Percentiles rank a stretch among this genome's conserved stretches.
These are phyloP conservation scores for Pseudomonodictys pantanalensis DNA, from an alignment of 495 filamentous ascomycete genomes.

Conservation along the genomic window DNA sequence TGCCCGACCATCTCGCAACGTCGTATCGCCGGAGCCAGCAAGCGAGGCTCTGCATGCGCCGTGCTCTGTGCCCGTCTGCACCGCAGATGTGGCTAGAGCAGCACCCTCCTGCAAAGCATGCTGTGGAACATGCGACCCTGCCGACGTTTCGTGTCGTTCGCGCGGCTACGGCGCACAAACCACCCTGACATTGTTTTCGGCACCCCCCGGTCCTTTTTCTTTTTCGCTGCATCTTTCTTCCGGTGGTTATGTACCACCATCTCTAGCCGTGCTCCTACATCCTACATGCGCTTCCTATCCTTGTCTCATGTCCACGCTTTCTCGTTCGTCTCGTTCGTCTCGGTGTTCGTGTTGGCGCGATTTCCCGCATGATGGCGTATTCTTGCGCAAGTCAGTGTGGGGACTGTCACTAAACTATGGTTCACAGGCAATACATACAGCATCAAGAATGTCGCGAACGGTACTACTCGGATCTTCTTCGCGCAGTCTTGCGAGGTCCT, in stretches of 20 bases:
- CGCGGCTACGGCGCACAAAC: conserved; percentile 1
- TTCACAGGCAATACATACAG: conserved; percentile 76
- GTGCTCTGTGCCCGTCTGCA: neutral
- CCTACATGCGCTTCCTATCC: too few relatives aligned
- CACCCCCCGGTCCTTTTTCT: neutral
- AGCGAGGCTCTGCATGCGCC: conserved; percentile 3
- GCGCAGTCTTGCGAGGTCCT: conserved; percentile 68
- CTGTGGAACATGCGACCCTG: conserved; percentile 18
- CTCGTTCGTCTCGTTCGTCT: too few relatives aligned
- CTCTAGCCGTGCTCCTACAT: too few relatives aligned
- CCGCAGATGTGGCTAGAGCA: conserved; percentile 19
- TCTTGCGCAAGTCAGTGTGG: neutral
- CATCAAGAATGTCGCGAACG: conserved; percentile 68
- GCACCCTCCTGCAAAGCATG: conserved; percentile 26
- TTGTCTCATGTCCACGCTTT: too few relatives aligned
- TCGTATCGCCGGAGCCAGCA: conserved; percentile 8
- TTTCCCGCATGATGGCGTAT: too few relatives aligned
- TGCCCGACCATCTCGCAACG: conserved; percentile 12
- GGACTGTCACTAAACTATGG: conserved; percentile 1
- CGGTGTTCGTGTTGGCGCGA: too few relatives aligned
- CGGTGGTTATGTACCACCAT: too few relatives aligned
- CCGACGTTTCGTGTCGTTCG: conserved; percentile 18
- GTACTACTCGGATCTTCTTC: conserved; percentile 75
- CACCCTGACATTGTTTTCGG: neutral
- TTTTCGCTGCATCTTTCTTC: conserved; percentile 25